These are phyloP conservation scores for Colletotrichum brevisporum DNA, from an alignment of 2,329 filamentous ascomycete species.

Conservation along the genomic window DNA sequence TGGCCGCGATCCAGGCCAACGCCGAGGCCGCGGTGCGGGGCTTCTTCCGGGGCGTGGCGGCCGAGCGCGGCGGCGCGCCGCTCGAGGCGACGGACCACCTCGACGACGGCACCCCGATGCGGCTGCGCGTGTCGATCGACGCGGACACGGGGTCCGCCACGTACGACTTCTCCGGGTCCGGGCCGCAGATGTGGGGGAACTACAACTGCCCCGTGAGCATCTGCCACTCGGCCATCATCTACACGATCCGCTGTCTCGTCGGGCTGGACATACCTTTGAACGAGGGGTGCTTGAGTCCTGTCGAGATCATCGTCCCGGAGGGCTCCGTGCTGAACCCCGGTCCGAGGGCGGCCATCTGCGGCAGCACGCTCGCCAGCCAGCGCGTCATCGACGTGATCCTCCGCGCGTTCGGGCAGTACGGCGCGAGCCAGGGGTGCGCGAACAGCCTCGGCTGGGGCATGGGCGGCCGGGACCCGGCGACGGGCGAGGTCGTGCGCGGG, in stretches of 20 bases:
- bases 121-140: conserved; percentile 50
- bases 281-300: conserved; percentile 54
- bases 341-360: conserved; percentile 55
- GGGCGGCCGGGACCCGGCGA: conserved; percentile 47
- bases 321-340: conserved; percentile 52
- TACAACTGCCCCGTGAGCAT: conserved; percentile 55
- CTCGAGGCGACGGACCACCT: conserved; percentile 50
- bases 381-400: conserved; percentile 53
- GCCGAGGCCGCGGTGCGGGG: conserved; percentile 54
- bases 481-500: conserved; percentile 42
- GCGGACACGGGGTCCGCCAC: conserved; percentile 48
- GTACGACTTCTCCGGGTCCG: conserved; percentile 55
- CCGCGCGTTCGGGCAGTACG: conserved; percentile 45
- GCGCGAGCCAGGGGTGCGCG: conserved; percentile 50
- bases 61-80: conserved; percentile 40
- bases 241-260: conserved; percentile 53
- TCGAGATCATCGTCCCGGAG: conserved; percentile 50
- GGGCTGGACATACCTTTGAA: conserved; percentile 55
- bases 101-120: conserved; percentile 54
- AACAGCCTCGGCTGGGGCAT: conserved; percentile 54
- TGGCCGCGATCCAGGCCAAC: conserved; percentile 58
- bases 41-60: conserved; percentile 51
- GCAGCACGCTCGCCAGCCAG: conserved; percentile 70
- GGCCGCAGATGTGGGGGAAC: conserved; percentile 52
- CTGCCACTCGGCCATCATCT: conserved; percentile 56